These are phyloP conservation scores for Candida tetrigidarum DNA, from an alignment of 1,139 yeast species.

Conservation along the genomic window DNA sequence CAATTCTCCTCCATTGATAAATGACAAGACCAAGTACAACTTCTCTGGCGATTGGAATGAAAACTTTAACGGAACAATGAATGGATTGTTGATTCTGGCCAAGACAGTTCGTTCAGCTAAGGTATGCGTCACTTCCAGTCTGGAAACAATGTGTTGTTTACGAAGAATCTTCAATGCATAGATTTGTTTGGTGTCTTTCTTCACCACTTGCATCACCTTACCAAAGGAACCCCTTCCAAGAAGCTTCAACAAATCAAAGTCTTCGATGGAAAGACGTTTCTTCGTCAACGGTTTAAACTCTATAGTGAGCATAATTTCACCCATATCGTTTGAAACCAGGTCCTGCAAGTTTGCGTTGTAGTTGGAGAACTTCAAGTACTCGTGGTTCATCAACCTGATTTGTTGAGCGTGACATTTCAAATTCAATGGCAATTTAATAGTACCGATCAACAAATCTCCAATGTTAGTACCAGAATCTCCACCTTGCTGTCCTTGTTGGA, in stretches of 20 bases:
- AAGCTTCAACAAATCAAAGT: conserved; percentile 90
- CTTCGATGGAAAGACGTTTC: conserved; percentile 80
- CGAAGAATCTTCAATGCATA: conserved; percentile 94
- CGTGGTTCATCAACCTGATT: conserved; percentile 49
- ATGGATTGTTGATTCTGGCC: conserved; percentile 94
- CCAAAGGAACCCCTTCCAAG: conserved; percentile 99
- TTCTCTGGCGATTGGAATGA: conserved; percentile 97
- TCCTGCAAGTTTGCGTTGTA: conserved; percentile 19
- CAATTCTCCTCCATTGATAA: conserved; percentile 96
- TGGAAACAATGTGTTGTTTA: conserved; percentile 90
- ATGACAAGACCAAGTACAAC: conserved; percentile 84
- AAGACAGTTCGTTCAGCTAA: conserved; percentile 94
- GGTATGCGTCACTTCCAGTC: conserved; percentile 96
- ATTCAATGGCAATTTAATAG: conserved; percentile 47
- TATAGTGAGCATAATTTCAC: conserved; percentile 68
- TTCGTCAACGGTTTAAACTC: conserved; percentile 76
- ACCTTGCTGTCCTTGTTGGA: conserved; percentile 14
- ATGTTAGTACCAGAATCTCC: conserved; percentile 20
- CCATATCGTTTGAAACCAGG: conserved; percentile 29
- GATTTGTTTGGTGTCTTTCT: conserved; percentile 91
- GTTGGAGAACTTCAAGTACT: conserved; percentile 47
- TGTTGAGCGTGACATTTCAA: conserved; percentile 41
- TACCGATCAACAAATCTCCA: conserved; percentile 49
- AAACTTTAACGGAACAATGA: conserved; percentile 95
- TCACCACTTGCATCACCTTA: conserved; percentile 97